Evolutionary conservation across 192 early-diverging fungal species (phyloP), one percentile per base, ranked within the genome.

Genomic region (Podochytrium sp.): DNA sequence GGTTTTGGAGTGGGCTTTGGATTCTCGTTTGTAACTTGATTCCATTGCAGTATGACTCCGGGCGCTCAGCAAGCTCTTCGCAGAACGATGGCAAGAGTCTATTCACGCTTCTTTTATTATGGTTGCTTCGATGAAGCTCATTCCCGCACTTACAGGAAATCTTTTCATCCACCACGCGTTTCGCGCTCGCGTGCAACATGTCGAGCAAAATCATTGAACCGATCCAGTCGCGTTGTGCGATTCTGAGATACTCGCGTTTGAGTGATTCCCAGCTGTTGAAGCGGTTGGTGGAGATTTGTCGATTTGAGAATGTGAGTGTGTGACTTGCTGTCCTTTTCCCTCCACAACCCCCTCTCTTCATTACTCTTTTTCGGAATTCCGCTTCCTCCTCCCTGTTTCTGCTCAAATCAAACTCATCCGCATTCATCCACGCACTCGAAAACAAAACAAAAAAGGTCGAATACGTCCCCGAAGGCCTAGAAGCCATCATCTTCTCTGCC

Each of bases 201-300:
- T 95, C 95, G 35, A 88, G 84, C 76, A 99, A 99, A 76, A 97
- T 99, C 73, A 98, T 98, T 71, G 97, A 99, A 77, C 95, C 97
- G 33, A 98, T 99, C 69, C 96, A 98, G 80, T 92, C 90, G 56
- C 90, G 97, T 43, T 97, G 96, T 78, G 94, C 95, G 14, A 95
- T 97, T 68, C 78, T 99, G 57, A 86, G 95, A 20, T 99, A 91
- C 70, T 86, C 86, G 2, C 90, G 90, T 61, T 78, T 99, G 75
- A 86, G 86, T 20, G 91, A 94, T 73, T 78, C 87, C 57, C 91
- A 98, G 75, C 80, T 99, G 4, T 76, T 94, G 49, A 85, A 87
- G 20, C 87, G 97, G 61, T 76, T 99, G 55, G 78, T 86, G 3
- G 92, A 96, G 73, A 89, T 99, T 65, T 95, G 95, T 74, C 79